Conservation (phyloP, 257 asterid genomes). For the Phtheirospermum japonicum region DNA sequence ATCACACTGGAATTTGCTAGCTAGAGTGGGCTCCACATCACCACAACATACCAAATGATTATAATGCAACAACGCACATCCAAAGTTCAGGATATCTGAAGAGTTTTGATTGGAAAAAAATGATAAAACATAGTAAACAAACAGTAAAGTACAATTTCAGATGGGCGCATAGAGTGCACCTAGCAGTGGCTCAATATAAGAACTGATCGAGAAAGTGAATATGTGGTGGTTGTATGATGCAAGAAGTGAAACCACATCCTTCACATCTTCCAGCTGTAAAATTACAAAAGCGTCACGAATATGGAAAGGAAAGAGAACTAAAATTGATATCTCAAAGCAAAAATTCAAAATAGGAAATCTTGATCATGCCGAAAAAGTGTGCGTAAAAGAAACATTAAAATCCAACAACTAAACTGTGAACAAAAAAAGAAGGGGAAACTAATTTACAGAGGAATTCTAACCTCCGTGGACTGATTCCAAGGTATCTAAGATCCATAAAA, state of each 20-base stretch:
- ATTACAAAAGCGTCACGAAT: background rate
- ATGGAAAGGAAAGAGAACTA: slow-evolving; percentile 9
- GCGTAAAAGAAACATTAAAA: background rate
- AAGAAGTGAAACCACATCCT: slow-evolving; percentile 48
- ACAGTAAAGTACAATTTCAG: slow-evolving; percentile 36
- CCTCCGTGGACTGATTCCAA: slow-evolving; percentile 52
- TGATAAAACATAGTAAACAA: slow-evolving; percentile 12
- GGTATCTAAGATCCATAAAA: slow-evolving; percentile 80
- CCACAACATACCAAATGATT: slow-evolving; percentile 61
- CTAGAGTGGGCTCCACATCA: slow-evolving; percentile 90
- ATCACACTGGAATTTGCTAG: slow-evolving; percentile 95
- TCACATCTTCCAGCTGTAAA: slow-evolving; percentile 37
- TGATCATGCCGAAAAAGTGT: slow-evolving; percentile 10
- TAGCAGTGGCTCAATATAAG: slow-evolving; percentile 64
- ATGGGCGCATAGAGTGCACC: slow-evolving; percentile 41
- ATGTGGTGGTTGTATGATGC: slow-evolving; percentile 56
- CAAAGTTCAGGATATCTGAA: slow-evolving; percentile 46
- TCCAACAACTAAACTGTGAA: slow-evolving; percentile 1
- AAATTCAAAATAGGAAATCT: slow-evolving; percentile 12
- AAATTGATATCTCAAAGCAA: background rate
- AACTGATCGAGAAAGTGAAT: slow-evolving; percentile 49
- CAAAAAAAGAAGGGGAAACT: slow-evolving; percentile 1
- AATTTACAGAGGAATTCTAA: slow-evolving; percentile 32
- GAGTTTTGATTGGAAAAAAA: slow-evolving; percentile 22
- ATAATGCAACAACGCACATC: slow-evolving; percentile 66